Base-by-base conservation (phyloP, 2,329 filamentous ascomycete species). In the Alternaria dauci region DNA sequence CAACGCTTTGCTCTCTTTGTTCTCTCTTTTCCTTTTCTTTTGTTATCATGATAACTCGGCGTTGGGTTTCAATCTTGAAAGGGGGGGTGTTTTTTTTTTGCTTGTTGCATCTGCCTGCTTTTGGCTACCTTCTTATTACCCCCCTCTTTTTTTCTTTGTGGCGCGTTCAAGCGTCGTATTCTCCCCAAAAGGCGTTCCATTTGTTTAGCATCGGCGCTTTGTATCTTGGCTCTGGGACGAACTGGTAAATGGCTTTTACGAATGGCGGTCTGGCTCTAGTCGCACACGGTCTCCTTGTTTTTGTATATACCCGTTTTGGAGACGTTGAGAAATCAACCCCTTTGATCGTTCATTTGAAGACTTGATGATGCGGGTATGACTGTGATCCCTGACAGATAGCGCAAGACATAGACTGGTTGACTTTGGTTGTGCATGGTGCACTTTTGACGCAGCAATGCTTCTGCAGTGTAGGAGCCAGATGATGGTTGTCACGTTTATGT, bases 141-240 rank as follows among this genome's bases (percentile, higher is more conserved):
- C 43, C 46, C 51, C 32, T 25, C 23, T 14, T 36, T n/a, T 42
- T 42, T 4, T 23, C 4, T 23, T 23, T 23, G 20, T 23, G 20
- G 36, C 30, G 36, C 53, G 58, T 60, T 60, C n/a, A 42, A 57
- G 58, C 53, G 58, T 59, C 38, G 32, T 7, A 30, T 39, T n/a
- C 25, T 39, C 48, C 48, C 14, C 32, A 2, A 34, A 36, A 23
- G 46, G 46, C 7, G 46, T 50, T 36, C 3, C 23, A 38, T 38
- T 50, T 50, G 30, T 38, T 48, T 38, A 36, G 46, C 23, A 50
- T 20, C 36, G 20, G 46, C 46, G 32, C 20, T 36, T 38, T 38
- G 46, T 50, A 36, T 20, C 7, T 42, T 42, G 46, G 7, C 16
- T 41, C n/a, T n/a, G 14, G 46, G 30, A 50, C 36, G 46, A 50